phyloP scores from a whole-genome alignment of 805 yeast genomes.

The Candida jianshihensis region DNA sequence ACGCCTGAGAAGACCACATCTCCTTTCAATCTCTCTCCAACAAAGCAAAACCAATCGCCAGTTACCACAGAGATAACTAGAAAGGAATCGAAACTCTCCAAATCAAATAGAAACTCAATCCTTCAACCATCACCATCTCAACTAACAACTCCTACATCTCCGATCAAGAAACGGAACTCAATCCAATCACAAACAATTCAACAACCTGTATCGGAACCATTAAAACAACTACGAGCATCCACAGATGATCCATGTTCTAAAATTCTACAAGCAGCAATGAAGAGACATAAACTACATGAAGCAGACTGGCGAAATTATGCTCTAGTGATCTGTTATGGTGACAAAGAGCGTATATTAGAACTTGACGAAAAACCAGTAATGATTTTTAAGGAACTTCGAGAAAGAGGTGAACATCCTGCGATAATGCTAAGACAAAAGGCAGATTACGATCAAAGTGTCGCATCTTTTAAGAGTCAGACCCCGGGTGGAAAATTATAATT shows the following conservation, averaged over 20 bases:
- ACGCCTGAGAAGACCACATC: constrained; percentile 19
- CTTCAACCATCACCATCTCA: not conserved
- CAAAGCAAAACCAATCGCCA: constrained; percentile 8
- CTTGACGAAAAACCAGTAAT: constrained; percentile 84
- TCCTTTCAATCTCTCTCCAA: constrained; percentile 25
- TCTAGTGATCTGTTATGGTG: constrained; percentile 83
- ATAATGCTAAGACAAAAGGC: constrained; percentile 87
- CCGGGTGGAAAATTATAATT: constrained; percentile 37
- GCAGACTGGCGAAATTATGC: constrained; percentile 83
- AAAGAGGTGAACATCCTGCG: constrained; percentile 80
- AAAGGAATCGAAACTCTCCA: constrained; percentile 1
- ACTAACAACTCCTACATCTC: not conserved
- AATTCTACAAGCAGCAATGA: constrained; percentile 82
- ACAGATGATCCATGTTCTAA: constrained; percentile 89
- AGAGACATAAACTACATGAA: constrained; percentile 68
- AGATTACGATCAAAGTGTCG: constrained; percentile 31
- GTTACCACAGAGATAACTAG: constrained; percentile 5
- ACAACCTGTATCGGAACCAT: constrained; percentile 47
- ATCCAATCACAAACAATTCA: constrained; percentile 7
- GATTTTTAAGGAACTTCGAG: constrained; percentile 78
- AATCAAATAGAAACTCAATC: constrained; percentile 12
- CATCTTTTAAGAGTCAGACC: constrained; percentile 21
- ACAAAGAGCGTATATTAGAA: constrained; percentile 76
- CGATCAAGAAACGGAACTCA: too few relatives aligned
- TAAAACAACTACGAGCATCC: constrained; percentile 77